A percentile compares a stretch with the other conserved stretches of the same genome.
phyloP scores from a whole-genome alignment of 208 protist species.

The Sergeia podlipaevii region DNA sequence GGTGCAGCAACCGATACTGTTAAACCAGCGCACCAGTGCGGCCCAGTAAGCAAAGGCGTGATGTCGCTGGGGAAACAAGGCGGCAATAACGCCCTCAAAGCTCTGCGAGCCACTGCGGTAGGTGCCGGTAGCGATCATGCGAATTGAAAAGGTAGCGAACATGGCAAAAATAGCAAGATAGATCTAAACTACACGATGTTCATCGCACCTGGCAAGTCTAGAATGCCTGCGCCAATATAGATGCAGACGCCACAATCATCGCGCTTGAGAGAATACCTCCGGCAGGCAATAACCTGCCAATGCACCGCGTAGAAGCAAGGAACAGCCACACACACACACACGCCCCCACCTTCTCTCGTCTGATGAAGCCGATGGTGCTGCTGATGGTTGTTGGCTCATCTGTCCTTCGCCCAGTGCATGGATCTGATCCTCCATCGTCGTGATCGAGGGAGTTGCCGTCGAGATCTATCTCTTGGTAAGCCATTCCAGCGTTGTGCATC shows the following conservation, averaged over 20 bases:
- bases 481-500: too few relatives aligned
- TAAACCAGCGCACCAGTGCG: slow-evolving; percentile 8
- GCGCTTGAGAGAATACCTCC: slow-evolving; percentile 25
- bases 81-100: slow-evolving; percentile 37
- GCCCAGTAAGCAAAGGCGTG: slow-evolving; percentile 9
- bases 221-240: slow-evolving; percentile 40
- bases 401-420: too few relatives aligned
- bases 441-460: too few relatives aligned
- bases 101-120: slow-evolving; percentile 28
- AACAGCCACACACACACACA: not conserved
- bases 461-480: not conserved
- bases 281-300: slow-evolving; percentile 17
- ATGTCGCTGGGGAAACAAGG: slow-evolving; percentile 19
- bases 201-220: slow-evolving; percentile 32
- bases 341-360: not conserved
- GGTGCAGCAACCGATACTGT: slow-evolving; percentile 4
- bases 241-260: slow-evolving; percentile 31
- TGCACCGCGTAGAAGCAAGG: not conserved
- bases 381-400: slow-evolving; percentile 3
- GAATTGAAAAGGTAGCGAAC: slow-evolving; percentile 27
- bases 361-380: not conserved
- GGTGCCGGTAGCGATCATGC: slow-evolving; percentile 26
- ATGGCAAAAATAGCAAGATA: slow-evolving; percentile 33
- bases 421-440: too few relatives aligned
- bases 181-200: slow-evolving; percentile 20